Percentiles rank a stretch among this genome's conserved stretches.
These are phyloP conservation scores for Mixia osmundae DNA, from an alignment of 1,284 basidiomycete genomes.

Conservation along the genomic window DNA sequence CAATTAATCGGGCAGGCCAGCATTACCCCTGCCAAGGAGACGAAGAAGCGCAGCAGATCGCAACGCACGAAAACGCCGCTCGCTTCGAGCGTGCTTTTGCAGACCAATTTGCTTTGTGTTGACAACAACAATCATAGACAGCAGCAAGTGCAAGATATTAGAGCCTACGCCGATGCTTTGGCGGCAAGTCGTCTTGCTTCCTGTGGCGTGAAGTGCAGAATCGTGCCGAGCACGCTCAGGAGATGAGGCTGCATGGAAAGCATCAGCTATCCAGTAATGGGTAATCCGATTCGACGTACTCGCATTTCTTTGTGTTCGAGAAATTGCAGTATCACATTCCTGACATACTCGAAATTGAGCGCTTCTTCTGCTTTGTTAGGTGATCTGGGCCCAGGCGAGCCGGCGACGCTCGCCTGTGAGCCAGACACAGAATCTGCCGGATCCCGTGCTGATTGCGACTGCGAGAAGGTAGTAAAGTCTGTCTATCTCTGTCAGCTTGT, in stretches of 20 bases:
- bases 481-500: background rate
- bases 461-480: conserved; percentile 1
- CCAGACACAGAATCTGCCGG: background rate
- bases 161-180: conserved; percentile 25
- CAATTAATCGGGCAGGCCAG: background rate
- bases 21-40: background rate
- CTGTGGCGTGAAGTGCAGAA: conserved; percentile 76
- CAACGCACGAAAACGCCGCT: background rate
- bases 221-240: conserved; percentile 66
- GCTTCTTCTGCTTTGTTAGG: conserved; percentile 47
- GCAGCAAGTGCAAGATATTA: too few species aligned
- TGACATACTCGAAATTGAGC: conserved; percentile 78
- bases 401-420: conserved; percentile 4
- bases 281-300: conserved; percentile 27
- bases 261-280: conserved; percentile 11
- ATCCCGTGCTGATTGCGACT: background rate
- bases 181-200: conserved; percentile 64
- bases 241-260: conserved; percentile 44
- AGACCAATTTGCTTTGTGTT: background rate
- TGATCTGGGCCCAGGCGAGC: background rate
- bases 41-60: background rate
- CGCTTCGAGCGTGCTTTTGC: too few species aligned
- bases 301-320: conserved; percentile 71
- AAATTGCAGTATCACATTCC: conserved; percentile 85
- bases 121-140: background rate